Conservation (phyloP, 2,329 filamentous ascomycete genomes). For the Xylaria digitata region DNA sequence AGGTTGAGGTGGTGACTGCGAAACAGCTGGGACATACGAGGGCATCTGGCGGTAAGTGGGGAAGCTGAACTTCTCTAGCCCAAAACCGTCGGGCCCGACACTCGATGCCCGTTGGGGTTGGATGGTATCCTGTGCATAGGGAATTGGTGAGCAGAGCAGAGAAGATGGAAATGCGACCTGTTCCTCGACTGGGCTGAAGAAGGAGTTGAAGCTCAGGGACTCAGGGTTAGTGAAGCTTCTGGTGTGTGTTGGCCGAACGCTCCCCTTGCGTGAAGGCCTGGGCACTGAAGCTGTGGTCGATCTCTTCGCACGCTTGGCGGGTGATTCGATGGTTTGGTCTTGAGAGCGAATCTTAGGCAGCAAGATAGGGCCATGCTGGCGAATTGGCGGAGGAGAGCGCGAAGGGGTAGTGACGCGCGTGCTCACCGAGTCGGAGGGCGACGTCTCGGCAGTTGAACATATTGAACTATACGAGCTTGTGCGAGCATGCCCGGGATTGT, state of each 20-base stretch:
- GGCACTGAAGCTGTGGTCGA: slow-evolving; percentile 58
- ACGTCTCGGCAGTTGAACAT: slow-evolving; percentile 73
- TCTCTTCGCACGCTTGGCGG: slow-evolving; percentile 69
- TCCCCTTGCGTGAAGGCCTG: slow-evolving; percentile 47
- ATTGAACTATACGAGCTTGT: slow-evolving; percentile 74
- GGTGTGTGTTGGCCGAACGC: slow-evolving; percentile 60
- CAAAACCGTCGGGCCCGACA: slow-evolving; percentile 73
- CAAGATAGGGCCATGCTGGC: slow-evolving; percentile 81
- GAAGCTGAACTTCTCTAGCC: slow-evolving; percentile 78
- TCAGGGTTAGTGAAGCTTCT: slow-evolving; percentile 73
- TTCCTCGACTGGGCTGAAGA: slow-evolving; percentile 53
- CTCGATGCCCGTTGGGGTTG: slow-evolving; percentile 70
- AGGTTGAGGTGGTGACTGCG: slow-evolving; percentile 50
- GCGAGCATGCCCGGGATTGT: slow-evolving; percentile 66
- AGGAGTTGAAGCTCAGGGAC: slow-evolving; percentile 57
- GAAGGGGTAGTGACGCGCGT: slow-evolving; percentile 76
- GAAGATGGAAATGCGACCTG: slow-evolving; percentile 56
- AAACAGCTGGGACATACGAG: slow-evolving; percentile 57
- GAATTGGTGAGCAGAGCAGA: slow-evolving; percentile 75
- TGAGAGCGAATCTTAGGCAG: slow-evolving; percentile 88
- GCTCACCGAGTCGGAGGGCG: slow-evolving; percentile 72
- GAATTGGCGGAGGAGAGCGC: slow-evolving; percentile 74
- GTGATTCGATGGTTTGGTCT: slow-evolving; percentile 76
- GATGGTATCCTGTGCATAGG: slow-evolving; percentile 63
- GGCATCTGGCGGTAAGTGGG: slow-evolving; percentile 86